Percentiles rank a stretch among this genome's conserved stretches.
These are phyloP conservation scores for Aspergillus japonicus DNA, from an alignment of 2,329 filamentous ascomycete genomes.

Conservation along the genomic window DNA sequence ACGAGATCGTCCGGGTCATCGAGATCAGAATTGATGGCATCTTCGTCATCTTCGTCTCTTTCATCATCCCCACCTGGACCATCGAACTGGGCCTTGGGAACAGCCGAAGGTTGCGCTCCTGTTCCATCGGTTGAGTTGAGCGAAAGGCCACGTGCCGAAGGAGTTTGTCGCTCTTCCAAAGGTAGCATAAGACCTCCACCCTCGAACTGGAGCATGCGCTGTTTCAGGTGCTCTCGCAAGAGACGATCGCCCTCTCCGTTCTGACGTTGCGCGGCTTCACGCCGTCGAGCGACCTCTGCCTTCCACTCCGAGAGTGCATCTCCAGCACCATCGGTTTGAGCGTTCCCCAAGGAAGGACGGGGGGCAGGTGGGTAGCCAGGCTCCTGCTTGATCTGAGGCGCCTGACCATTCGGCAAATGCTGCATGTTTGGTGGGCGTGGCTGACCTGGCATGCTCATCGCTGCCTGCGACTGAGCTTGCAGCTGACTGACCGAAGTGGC, in stretches of 20 bases:
- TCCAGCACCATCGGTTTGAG: slow-evolving; percentile 74
- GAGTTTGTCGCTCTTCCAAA: slow-evolving; percentile 38
- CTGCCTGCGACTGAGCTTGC: slow-evolving; percentile 41
- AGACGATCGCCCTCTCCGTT: slow-evolving; percentile 39
- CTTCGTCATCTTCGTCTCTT: slow-evolving; percentile 71
- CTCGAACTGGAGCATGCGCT: slow-evolving; percentile 44
- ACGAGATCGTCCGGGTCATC: slow-evolving; percentile 88
- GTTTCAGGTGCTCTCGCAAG: slow-evolving; percentile 44
- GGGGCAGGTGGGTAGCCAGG: slow-evolving; percentile 37
- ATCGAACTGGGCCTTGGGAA: slow-evolving; percentile 55
- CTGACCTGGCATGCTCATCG: slow-evolving; percentile 37
- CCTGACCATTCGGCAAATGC: slow-evolving; percentile 39
- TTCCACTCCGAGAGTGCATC: slow-evolving; percentile 60
- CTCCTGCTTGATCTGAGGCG: slow-evolving; percentile 45
- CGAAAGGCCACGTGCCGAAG: slow-evolving; percentile 38
- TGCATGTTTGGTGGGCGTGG: slow-evolving; percentile 29
- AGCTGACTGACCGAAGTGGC: slow-evolving; percentile 45
- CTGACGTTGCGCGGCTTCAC: slow-evolving; percentile 39
- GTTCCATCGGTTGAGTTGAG: slow-evolving; percentile 6
- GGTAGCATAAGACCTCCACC: slow-evolving; percentile 48
- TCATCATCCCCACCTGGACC: slow-evolving; percentile 51
- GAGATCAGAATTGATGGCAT: slow-evolving; percentile 97
- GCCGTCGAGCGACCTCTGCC: slow-evolving; percentile 45
- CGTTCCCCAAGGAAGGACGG: slow-evolving; percentile 45
- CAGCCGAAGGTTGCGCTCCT: background rate